Evolutionary conservation across 2,329 filamentous ascomycete species (phyloP), one percentile per base, ranked within the genome.

Genomic region (Blastomyces gilchristii): DNA sequence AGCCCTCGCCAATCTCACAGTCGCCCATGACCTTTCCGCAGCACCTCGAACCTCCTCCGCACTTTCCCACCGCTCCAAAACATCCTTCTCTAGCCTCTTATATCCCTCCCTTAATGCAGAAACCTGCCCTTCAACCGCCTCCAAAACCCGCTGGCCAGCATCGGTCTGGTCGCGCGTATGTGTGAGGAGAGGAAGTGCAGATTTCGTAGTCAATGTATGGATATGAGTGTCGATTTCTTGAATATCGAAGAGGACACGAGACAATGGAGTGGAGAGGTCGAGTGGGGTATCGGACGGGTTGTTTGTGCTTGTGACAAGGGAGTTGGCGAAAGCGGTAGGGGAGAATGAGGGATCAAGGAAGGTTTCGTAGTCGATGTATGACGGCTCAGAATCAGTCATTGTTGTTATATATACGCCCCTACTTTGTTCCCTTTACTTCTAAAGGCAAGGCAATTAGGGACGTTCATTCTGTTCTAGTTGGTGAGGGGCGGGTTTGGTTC

Each of bases 171-270:
- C 79, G 65, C 86, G 82, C 2, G 92, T 95, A 75, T 97, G 83
- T 39, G 86, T 80, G 25, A 99, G 83, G 37, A 99, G 81, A 0
- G 91, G 89, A 0, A 93, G 79, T 2, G 94, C 91, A 37, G 87
- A 89, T 66, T 89, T 87, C 2, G 91, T 94, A 6, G 93, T 95
- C 50, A 97, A 83, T 3, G 85, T 84, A 74, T 99, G 91, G 67
- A 99, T 96, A 73, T 96, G 91, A 0, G 92, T 96, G 77, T 97
- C 93, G 68, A 99, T 88, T 76, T 97, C 94, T 73, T 97, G 94
- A 2, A 94, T 87, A 76, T 99, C 94, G 77, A 99, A 99, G 7
- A 97, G 85, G 5, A 97, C 92, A 62, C 91, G 86, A 5, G 92
- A 96, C 58, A 99, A 83, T 2, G 94, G 93, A 18, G 94, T 97